phyloP scores from a whole-genome alignment of 2,329 filamentous ascomycete genomes.

The Sphaceloma murrayae region DNA sequence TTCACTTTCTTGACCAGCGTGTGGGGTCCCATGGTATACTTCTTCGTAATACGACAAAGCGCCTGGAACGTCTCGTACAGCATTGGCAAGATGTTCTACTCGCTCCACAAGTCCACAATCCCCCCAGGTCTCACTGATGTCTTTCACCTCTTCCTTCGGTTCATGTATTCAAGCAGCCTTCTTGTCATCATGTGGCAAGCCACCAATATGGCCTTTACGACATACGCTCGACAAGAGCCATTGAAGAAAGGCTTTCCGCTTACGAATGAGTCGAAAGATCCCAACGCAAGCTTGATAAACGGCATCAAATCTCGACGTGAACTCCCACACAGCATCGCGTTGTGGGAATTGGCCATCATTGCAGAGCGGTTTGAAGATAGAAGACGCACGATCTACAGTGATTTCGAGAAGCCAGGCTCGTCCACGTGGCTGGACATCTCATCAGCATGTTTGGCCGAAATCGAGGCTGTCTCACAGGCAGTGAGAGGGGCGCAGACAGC shows the following conservation, averaged over 20 bases:
- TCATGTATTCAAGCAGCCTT: conserved; percentile 49
- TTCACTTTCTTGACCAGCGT: conserved; percentile 33
- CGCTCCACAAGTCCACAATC: conserved; percentile 59
- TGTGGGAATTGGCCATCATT: conserved; percentile 83
- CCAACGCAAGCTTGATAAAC: conserved; percentile 78
- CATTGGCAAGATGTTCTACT: conserved; percentile 64
- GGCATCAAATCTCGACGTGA: conserved; percentile 78
- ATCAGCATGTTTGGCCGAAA: conserved; percentile 55
- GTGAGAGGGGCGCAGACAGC: conserved; percentile 44
- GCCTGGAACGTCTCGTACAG: conserved; percentile 62
- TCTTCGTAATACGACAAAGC: conserved; percentile 49
- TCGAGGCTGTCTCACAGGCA: conserved; percentile 57
- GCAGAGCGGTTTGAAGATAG: conserved; percentile 64
- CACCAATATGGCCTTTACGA: conserved; percentile 65
- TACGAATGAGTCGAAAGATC: conserved; percentile 66
- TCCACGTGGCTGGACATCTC: conserved; percentile 75
- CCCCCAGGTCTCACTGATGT: conserved; percentile 49
- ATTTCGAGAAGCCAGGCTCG: conserved; percentile 71
- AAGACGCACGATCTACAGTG: conserved; percentile 71
- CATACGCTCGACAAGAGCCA: conserved; percentile 72
- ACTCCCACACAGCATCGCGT: conserved; percentile 69
- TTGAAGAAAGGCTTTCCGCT: conserved; percentile 77
- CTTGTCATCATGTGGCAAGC: conserved; percentile 66
- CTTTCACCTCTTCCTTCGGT: conserved; percentile 46
- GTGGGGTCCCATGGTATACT: conserved; percentile 47